Evolutionary conservation across 441 rosid genomes (phyloP).

Genomic region (Adansonia madagascariensis): DNA sequence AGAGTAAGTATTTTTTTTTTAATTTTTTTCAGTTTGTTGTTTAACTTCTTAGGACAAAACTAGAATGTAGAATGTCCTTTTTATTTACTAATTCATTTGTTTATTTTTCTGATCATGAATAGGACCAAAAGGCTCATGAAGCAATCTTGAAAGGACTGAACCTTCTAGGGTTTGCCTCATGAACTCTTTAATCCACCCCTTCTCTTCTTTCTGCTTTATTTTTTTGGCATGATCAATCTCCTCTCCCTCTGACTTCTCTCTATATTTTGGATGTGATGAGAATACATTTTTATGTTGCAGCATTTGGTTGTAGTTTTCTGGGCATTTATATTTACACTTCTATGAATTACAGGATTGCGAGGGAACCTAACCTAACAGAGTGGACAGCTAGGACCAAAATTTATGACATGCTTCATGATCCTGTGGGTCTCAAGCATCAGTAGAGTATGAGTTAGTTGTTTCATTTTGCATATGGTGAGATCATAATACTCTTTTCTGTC

Average conservation of each 20-base stretch:
- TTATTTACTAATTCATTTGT: background rate
- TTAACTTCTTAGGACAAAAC: background rate
- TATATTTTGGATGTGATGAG: background rate
- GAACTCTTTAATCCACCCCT: conserved; percentile 12
- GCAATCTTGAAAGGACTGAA: conserved; percentile 66
- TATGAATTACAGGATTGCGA: conserved; percentile 50
- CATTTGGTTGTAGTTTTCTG: conserved; percentile 16
- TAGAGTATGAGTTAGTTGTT: background rate
- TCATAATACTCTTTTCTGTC: conserved; percentile 27
- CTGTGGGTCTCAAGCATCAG: conserved; percentile 49
- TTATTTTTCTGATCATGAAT: conserved; percentile 27
- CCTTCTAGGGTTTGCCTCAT: conserved; percentile 58
- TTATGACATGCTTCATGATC: conserved; percentile 67
- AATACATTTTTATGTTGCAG: conserved; percentile 1
- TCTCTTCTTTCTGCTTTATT: background rate
- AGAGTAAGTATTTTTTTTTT: conserved; percentile 46
- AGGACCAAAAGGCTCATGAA: conserved; percentile 84
- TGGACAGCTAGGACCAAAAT: conserved; percentile 79
- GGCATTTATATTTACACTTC: conserved; percentile 28
- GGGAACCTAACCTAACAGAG: conserved; percentile 55
- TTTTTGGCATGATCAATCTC: conserved; percentile 20
- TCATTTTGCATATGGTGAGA: conserved; percentile 14
- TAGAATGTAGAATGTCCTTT: background rate
- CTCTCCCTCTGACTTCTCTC: background rate
- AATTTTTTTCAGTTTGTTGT: background rate